A percentile compares a stretch with the other conserved stretches of the same genome.
Conservation (phyloP, 2,329 filamentous ascomycete species). For the Clonostachys chloroleuca region DNA sequence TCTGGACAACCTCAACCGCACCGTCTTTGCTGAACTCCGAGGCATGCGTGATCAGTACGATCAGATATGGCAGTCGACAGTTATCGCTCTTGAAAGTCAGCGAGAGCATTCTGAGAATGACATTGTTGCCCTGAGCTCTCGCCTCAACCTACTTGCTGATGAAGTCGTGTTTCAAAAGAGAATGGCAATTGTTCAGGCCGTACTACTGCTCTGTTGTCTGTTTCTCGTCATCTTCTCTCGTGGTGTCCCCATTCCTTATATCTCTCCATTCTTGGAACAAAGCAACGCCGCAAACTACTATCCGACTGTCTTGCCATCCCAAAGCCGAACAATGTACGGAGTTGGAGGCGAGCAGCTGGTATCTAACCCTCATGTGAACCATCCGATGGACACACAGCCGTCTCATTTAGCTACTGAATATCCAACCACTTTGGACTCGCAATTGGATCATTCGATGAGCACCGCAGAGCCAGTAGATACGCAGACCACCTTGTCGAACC, state of each 20-base stretch:
- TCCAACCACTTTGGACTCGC: too few relatives aligned
- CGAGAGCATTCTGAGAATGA: conserved; percentile 80
- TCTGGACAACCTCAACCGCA: conserved; percentile 79
- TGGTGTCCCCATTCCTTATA: conserved; percentile 32
- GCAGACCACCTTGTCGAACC: background rate
- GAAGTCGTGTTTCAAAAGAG: conserved; percentile 84
- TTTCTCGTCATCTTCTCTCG: conserved; percentile 79
- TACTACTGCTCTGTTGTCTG: conserved; percentile 81
- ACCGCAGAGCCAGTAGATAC: too few relatives aligned
- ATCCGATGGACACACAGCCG: too few relatives aligned
- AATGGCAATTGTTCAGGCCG: conserved; percentile 88
- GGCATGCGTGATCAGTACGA: conserved; percentile 84
- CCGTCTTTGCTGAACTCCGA: conserved; percentile 76
- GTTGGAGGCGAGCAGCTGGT: too few relatives aligned
- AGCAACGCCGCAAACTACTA: background rate
- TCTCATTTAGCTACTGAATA: too few relatives aligned
- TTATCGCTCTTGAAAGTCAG: conserved; percentile 86
- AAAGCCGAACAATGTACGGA: too few relatives aligned
- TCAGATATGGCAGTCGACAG: conserved; percentile 93
- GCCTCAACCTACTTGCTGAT: conserved; percentile 87
- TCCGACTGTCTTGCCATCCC: background rate
- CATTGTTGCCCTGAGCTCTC: conserved; percentile 72
- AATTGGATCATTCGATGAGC: too few relatives aligned
- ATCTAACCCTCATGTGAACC: too few relatives aligned
- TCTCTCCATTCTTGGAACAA: conserved; percentile 18